phyloP scores from a whole-genome alignment of 1,284 basidiomycete species.

The Cronartium ribicola region DNA sequence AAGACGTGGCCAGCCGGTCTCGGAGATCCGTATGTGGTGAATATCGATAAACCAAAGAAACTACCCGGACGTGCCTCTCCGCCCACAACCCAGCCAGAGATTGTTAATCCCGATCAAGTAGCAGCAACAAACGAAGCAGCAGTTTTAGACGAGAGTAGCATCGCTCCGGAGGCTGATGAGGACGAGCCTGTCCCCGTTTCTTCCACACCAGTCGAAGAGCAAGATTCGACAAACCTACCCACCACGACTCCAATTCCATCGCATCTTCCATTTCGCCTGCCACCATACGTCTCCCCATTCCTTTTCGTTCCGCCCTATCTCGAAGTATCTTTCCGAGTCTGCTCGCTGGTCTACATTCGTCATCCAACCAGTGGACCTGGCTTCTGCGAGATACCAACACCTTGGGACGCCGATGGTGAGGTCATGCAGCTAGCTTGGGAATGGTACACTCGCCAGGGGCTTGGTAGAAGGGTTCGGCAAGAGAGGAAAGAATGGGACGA shows the following conservation, averaged over 20 bases:
- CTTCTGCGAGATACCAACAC: conserved; percentile 87
- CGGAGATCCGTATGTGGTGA: conserved; percentile 45
- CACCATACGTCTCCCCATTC: conserved; percentile 80
- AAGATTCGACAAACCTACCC: conserved; percentile 43
- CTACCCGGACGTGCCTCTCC: conserved; percentile 41
- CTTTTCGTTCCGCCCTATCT: conserved; percentile 94
- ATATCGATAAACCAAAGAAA: conserved; percentile 51
- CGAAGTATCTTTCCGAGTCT: conserved; percentile 82
- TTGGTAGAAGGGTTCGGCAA: conserved; percentile 62
- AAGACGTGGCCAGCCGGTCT: conserved; percentile 46
- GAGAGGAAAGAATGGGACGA: conserved; percentile 64
- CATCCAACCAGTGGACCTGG: conserved; percentile 90
- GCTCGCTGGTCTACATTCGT: conserved; percentile 87
- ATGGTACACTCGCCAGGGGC: conserved; percentile 67
- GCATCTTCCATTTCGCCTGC: conserved; percentile 65
- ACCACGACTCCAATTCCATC: conserved; percentile 27
- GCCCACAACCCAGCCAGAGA: not conserved
- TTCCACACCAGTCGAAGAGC: conserved; percentile 43
- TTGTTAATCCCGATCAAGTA: too few relatives aligned
- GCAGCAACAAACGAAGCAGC: not conserved
- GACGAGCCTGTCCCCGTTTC: conserved; percentile 42
- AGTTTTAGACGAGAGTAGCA: not conserved
- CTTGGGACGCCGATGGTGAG: conserved; percentile 87
- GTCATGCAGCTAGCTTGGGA: conserved; percentile 80
- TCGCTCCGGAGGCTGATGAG: conserved; percentile 34